These are phyloP conservation scores for Penicillium sp. DNA, from an alignment of 2,329 filamentous ascomycete genomes.

Conservation along the genomic window DNA sequence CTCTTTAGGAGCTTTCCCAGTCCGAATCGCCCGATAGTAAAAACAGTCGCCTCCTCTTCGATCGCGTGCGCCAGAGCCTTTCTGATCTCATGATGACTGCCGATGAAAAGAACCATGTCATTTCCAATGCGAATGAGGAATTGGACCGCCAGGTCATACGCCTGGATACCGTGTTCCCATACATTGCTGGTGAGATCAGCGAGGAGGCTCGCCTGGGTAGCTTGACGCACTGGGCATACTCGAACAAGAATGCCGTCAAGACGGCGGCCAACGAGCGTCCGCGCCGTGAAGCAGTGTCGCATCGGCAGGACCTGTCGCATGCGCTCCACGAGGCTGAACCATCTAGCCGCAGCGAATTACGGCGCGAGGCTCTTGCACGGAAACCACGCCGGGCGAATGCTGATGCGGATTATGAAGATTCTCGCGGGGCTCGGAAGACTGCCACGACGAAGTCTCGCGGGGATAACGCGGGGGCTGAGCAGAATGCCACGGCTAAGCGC, in stretches of 20 bases:
- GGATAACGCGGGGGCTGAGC: conserved; percentile 26
- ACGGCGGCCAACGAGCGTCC: conserved; percentile 66
- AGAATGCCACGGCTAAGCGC: conserved; percentile 58
- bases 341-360: conserved; percentile 77
- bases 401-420: conserved; percentile 79
- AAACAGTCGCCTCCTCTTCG: conserved; percentile 67
- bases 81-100: conserved; percentile 84
- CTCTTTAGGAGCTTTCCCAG: conserved; percentile 28
- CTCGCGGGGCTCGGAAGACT: conserved; percentile 56
- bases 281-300: conserved; percentile 74
- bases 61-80: conserved; percentile 74
- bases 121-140: conserved; percentile 87
- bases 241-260: conserved; percentile 68
- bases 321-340: conserved; percentile 80
- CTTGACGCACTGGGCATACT: conserved; percentile 91
- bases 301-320: conserved; percentile 63
- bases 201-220: conserved; percentile 94
- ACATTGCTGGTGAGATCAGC: conserved; percentile 85
- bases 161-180: conserved; percentile 82
- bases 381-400: conserved; percentile 70
- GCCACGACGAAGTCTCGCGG: conserved; percentile 52
- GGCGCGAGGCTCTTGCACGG: conserved; percentile 79
- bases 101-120: conserved; percentile 97
- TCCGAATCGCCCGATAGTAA: conserved; percentile 38
- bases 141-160: conserved; percentile 81